phyloP scores from a whole-genome alignment of 768 basidiomycete species.

The Gloeostereum incarnatum region DNA sequence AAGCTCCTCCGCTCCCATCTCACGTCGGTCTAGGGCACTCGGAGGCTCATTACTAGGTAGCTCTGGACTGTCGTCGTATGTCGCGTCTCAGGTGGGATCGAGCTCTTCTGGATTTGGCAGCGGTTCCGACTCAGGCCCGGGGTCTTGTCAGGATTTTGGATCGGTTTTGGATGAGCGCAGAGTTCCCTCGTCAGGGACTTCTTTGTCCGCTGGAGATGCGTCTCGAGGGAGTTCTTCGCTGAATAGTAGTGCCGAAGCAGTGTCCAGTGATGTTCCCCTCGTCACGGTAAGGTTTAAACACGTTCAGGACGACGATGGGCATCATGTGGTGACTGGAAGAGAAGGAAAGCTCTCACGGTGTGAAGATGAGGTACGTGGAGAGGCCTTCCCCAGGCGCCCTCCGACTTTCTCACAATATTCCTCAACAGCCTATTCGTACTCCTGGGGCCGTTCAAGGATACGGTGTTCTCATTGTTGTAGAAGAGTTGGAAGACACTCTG shows the following conservation, averaged over 20 bases:
- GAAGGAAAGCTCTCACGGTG: conserved; percentile 59
- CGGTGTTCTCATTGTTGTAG: conserved; percentile 69
- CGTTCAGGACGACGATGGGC: conserved; percentile 50
- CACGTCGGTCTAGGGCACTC: conserved; percentile 1
- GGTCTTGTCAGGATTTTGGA: neutral
- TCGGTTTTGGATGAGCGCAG: neutral
- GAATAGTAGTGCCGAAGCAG: neutral
- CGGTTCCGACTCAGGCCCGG: neutral
- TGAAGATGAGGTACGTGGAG: conserved; percentile 49
- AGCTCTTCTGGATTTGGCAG: conserved; percentile 3
- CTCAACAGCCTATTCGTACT: conserved; percentile 75
- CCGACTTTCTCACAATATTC: no score
- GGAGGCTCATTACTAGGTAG: no score
- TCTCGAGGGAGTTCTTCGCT: conserved; percentile 3
- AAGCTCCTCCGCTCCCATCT: neutral
- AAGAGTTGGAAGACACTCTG: conserved; percentile 48
- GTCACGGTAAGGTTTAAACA: conserved; percentile 63
- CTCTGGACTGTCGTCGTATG: no score
- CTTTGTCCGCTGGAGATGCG: conserved; percentile 3
- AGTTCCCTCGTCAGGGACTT: neutral
- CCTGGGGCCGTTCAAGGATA: conserved; percentile 80
- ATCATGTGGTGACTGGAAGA: conserved; percentile 61
- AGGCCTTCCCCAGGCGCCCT: conserved; percentile 19
- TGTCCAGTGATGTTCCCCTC: conserved; percentile 18
- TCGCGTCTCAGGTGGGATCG: no score